phyloP scores from a whole-genome alignment of 495 filamentous ascomycete genomes.

The Neurospora pannonica region DNA sequence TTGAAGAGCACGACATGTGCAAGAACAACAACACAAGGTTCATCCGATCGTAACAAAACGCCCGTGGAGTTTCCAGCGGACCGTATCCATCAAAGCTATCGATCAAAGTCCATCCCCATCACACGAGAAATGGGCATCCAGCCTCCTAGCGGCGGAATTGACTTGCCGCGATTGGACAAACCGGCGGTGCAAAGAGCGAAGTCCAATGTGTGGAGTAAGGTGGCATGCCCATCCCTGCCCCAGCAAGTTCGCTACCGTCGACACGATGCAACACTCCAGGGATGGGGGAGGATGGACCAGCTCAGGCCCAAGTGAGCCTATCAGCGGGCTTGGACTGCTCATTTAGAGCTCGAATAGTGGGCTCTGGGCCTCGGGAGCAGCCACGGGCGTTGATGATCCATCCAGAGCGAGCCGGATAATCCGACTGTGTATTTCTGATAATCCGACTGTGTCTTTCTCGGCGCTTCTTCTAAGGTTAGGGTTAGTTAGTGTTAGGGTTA shows the following conservation, averaged over 20 bases:
- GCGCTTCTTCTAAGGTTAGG: too few relatives aligned
- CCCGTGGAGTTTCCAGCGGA: background rate
- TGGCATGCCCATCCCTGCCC: background rate
- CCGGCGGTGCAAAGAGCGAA: background rate
- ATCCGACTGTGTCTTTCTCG: too few relatives aligned
- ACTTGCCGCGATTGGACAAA: background rate
- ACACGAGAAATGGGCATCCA: background rate
- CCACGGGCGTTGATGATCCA: constrained; percentile 6
- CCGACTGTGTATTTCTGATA: too few relatives aligned
- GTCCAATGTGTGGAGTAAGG: background rate
- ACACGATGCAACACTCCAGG: background rate
- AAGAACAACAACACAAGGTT: background rate
- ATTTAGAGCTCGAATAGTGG: background rate
- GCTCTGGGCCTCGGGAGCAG: constrained; percentile 9
- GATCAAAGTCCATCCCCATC: background rate
- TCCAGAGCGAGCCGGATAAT: too few relatives aligned
- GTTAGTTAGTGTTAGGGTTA: too few relatives aligned
- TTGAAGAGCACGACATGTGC: background rate
- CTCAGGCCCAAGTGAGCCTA: background rate
- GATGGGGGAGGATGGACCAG: background rate
- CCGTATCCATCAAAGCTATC: background rate
- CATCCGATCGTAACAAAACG: background rate
- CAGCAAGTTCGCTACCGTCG: background rate
- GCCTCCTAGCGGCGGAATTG: background rate
- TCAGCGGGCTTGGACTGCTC: background rate